Conservation (phyloP, 2,329 filamentous ascomycete species). For the Clonostachys rhizophaga region DNA sequence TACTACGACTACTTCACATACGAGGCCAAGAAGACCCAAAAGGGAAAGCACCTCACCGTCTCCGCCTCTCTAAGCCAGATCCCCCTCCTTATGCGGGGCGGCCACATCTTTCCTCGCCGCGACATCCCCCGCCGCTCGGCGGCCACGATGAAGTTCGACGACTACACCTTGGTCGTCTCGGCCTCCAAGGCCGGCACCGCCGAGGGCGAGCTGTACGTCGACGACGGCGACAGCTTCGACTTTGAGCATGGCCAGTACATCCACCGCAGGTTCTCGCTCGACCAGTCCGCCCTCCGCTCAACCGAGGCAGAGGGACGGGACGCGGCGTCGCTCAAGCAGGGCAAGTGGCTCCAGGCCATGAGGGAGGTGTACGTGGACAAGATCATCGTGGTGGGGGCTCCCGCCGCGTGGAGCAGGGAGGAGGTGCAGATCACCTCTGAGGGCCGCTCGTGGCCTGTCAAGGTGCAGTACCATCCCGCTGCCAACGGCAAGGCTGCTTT, state of each 20-base stretch:
- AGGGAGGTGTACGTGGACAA: slow-evolving; percentile 74
- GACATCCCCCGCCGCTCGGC: slow-evolving; percentile 83
- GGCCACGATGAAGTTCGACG: slow-evolving; percentile 88
- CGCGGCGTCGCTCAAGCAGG: slow-evolving; percentile 48
- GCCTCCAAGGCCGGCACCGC: slow-evolving; percentile 59
- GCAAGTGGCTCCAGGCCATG: slow-evolving; percentile 77
- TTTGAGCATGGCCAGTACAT: slow-evolving; percentile 84
- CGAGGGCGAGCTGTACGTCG: slow-evolving; percentile 79
- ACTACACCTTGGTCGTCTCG: slow-evolving; percentile 81
- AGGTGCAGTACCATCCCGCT: slow-evolving; percentile 55
- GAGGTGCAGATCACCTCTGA: slow-evolving; percentile 52
- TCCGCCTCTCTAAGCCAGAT: slow-evolving; percentile 79
- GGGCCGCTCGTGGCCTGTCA: slow-evolving; percentile 48
- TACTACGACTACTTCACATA: slow-evolving; percentile 98
- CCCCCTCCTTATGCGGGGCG: slow-evolving; percentile 86
- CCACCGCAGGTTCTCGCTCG: slow-evolving; percentile 73
- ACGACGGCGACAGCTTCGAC: slow-evolving; percentile 92
- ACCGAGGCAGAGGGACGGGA: slow-evolving; percentile 58
- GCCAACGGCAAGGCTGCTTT: slow-evolving; percentile 42
- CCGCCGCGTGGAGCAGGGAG: slow-evolving; percentile 63
- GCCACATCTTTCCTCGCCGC: slow-evolving; percentile 85
- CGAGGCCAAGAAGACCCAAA: slow-evolving; percentile 62
- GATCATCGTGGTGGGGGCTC: slow-evolving; percentile 78
- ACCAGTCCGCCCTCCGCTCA: slow-evolving; percentile 57
- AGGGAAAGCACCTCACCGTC: slow-evolving; percentile 66